Conservation (phyloP, 306 rosid genomes). For the Gleditsia sinensis region DNA sequence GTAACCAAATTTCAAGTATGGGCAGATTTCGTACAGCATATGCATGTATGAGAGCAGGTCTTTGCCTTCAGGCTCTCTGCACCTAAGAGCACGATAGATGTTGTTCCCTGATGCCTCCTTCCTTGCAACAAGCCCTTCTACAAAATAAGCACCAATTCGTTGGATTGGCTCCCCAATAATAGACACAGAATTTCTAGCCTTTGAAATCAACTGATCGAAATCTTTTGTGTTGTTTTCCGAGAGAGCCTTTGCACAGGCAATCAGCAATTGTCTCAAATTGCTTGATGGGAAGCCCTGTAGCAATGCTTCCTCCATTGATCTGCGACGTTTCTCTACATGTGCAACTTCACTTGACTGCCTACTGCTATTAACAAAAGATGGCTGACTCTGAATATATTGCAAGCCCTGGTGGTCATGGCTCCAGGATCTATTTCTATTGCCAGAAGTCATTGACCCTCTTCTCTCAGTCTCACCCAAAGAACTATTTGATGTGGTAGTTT, state of each 20-base stretch:
- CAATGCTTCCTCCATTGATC: constrained; percentile 46
- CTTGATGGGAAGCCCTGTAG: constrained; percentile 43
- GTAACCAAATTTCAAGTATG: constrained; percentile 86
- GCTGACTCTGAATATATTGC: constrained; percentile 34
- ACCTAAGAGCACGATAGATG: constrained; percentile 66
- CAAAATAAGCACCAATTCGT: constrained; percentile 87
- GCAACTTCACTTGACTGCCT: constrained; percentile 40
- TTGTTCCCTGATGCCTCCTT: constrained; percentile 71
- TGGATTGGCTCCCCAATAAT: constrained; percentile 79
- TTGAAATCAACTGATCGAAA: constrained; percentile 57
- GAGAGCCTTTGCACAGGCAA: constrained; percentile 70
- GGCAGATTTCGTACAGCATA: constrained; percentile 75
- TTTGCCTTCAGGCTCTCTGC: constrained; percentile 77
- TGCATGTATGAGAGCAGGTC: constrained; percentile 83
- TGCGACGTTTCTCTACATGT: constrained; percentile 54
- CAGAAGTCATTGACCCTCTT: constrained; percentile 33
- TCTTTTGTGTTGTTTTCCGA: constrained; percentile 48
- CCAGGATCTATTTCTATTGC: constrained; percentile 49
- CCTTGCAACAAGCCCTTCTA: constrained; percentile 89
- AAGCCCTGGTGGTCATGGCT: constrained; percentile 38
- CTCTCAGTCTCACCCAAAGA: constrained; percentile 43
- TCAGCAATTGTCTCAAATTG: constrained; percentile 65
- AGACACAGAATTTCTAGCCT: constrained; percentile 68
- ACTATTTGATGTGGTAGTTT: constrained; percentile 38
- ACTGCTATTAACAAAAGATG: constrained; percentile 34